These are phyloP conservation scores for Pseudozyma sp. DNA, from an alignment of 1,284 basidiomycete genomes.

Conservation along the genomic window DNA sequence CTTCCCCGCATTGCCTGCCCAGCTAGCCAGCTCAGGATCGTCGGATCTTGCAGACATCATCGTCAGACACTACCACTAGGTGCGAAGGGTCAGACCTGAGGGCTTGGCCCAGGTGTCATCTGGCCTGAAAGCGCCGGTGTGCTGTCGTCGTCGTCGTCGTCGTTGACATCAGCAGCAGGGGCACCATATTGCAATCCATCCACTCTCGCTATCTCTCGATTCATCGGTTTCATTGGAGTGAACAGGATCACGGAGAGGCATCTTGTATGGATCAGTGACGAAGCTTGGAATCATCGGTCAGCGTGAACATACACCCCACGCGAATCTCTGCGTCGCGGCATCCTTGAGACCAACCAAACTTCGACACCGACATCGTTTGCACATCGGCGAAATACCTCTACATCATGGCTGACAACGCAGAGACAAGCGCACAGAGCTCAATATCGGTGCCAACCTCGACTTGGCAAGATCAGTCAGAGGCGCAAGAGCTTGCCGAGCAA, in stretches of 20 bases:
- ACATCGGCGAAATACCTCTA: not conserved
- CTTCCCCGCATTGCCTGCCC: conserved; percentile 21
- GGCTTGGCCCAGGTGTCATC: conserved; percentile 16
- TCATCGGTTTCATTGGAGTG: no score
- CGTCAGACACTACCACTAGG: conserved; percentile 7
- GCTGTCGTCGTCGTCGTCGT: conserved; percentile 10
- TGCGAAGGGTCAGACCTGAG: conserved; percentile 2
- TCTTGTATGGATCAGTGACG: no score
- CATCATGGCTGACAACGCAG: conserved; percentile 7
- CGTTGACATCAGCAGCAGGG: conserved; percentile 5
- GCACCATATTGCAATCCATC: conserved; percentile 7
- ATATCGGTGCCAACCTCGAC: conserved; percentile 1
- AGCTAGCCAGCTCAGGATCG: conserved; percentile 5
- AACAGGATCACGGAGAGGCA: no score
- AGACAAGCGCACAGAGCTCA: conserved; percentile 5
- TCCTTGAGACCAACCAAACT: not conserved
- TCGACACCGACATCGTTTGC: not conserved
- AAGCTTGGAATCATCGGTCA: no score
- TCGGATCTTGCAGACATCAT: conserved; percentile 11
- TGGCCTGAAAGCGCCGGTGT: not conserved
- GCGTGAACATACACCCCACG: no score
- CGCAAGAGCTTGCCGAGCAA: conserved; percentile 4
- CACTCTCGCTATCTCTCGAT: no score
- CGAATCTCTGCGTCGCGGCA: not conserved
- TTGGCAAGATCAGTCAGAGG: conserved; percentile 9